Base-by-base conservation (phyloP, 2,329 filamentous ascomycete genomes). In the Helicocarpus griseus region DNA sequence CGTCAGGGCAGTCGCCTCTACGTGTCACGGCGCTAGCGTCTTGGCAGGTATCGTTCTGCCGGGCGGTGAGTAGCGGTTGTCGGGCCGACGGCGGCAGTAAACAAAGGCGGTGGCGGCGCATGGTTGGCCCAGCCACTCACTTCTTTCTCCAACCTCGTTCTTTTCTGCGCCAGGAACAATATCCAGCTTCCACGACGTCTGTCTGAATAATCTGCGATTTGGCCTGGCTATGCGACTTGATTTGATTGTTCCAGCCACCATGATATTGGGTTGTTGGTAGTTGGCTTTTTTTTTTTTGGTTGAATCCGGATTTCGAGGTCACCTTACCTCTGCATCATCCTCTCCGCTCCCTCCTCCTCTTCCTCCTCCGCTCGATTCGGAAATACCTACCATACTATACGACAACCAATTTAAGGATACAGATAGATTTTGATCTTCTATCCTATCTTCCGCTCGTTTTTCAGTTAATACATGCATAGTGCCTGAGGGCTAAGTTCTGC, bases 61-160 rank as follows among this genome's bases (percentile, higher is more conserved):
- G 61, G 60, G 67, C 66, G 66, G 67, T 66, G 48, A 49, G 40
- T 31, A 36, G 26, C 28, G 43, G 68, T 71, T 69, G 59, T 68
- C 65, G 51, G 56, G 64, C 61, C 65, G 67, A 64, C 58, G 51
- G 43, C 31, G 26, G 51, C 24, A 38, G 68, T 71, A 70, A 71
- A 72, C 68, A 72, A 67, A 62, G 11, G n/a, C n/a, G 53, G 56
- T 49, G 56, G 19, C 17, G 33, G 31, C 31, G 31, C 31, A 43
- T 53, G 54, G 63, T 66, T 70, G 65, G 65, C 66, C 69, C 69
- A 71, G 67, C 68, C 69, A 68, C 67, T 63, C 53, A 7, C 36
- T n/a, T 19, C 36, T n/a, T 11, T 28, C 33, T 43, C 14, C 17
- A 35, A 26, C 21, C 31, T 31, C 38, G 4, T 11, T 41, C n/a